Evolutionary conservation across 352 stramenopile species (phyloP).

Genomic region (Thraustochytrium sp.): DNA sequence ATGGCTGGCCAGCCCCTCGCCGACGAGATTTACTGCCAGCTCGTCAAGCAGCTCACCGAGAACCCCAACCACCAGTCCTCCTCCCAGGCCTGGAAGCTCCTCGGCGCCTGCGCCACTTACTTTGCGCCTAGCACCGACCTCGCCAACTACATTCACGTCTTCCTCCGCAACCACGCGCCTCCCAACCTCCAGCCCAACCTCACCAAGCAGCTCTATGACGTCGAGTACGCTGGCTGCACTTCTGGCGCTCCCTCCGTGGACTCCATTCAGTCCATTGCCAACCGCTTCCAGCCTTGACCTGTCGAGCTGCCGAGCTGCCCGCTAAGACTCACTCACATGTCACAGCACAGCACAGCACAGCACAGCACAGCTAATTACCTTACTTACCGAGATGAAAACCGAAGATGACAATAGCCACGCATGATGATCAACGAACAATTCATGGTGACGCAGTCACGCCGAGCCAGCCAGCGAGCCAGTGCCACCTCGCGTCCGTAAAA

Average conservation of each 20-base stretch:
- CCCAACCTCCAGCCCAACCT: constrained; percentile 33
- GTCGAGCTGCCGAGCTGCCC: no score
- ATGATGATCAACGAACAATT: no score
- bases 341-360: no score
- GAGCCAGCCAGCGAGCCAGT: no score
- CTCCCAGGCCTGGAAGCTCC: constrained; percentile 80
- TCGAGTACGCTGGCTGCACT: constrained; percentile 28
- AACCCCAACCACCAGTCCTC: constrained; percentile 81
- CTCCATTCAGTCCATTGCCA: not conserved
- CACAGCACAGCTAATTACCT: no score
- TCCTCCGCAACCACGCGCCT: constrained; percentile 68
- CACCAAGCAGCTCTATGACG: constrained; percentile 39
- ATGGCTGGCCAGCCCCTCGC: constrained; percentile 66
- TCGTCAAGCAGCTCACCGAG: constrained; percentile 86
- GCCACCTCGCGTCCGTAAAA: no score
- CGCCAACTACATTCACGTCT: constrained; percentile 79
- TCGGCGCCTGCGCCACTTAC: constrained; percentile 82
- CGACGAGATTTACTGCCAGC: constrained; percentile 84
- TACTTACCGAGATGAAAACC: no score
- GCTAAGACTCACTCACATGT: no score
- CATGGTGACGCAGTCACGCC: no score
- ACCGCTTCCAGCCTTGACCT: no score
- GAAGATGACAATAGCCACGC: no score
- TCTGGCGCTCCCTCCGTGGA: not conserved
- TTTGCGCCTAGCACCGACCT: constrained; percentile 78